Evolutionary conservation across 306 rosid species (phyloP), one percentile per base, ranked within the genome.

Genomic region (Lablab purpureus): DNA sequence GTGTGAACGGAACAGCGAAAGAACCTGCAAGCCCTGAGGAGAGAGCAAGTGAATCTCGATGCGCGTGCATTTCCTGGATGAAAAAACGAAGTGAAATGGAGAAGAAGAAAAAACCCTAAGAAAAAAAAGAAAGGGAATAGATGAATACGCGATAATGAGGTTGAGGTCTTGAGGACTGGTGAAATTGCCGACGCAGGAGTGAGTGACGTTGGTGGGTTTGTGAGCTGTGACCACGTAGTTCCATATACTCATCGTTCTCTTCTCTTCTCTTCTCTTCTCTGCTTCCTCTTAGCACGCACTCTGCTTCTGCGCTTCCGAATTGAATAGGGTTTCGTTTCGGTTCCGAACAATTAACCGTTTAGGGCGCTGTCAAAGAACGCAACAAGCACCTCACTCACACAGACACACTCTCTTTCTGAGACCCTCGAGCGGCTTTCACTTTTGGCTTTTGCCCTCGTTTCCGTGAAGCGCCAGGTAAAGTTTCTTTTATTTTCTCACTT

Each of bases 221-320:
- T 95, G 99, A 73, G 99, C 99, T 12, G 99, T 95, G 4, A 95
- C 99, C 6, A 90, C 99, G 65, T 95, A 93, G 93, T 95, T 95
- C 99, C 99, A 95, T 77, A 87, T 82, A 54, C 99, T 95, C 99
- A 94, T 94, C 88, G 41, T 86, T 62, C 32, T 71, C 77, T 32
- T 78, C 66, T 34, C 28, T 86, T 62, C 32, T 71, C 77, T 32
- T 78, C 66, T 34, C 28, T 49, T 56, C 67, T 22, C 15, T 50
- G 4, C 13, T 25, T 34, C 55, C 12, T 67, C 2, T 17, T 19
- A 54, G 18, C 10, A 21, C 50, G 23, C 19, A 64, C 71, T 65
- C 41, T 60, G 21, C 21, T 34, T 30, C 19, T 25, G 1, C 1
- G 40, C 15, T 59, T 14, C 1, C 6, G 8, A 30, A 62, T 28